Conservation (phyloP, 441 rosid genomes). For the Eutrema salsugineum region DNA sequence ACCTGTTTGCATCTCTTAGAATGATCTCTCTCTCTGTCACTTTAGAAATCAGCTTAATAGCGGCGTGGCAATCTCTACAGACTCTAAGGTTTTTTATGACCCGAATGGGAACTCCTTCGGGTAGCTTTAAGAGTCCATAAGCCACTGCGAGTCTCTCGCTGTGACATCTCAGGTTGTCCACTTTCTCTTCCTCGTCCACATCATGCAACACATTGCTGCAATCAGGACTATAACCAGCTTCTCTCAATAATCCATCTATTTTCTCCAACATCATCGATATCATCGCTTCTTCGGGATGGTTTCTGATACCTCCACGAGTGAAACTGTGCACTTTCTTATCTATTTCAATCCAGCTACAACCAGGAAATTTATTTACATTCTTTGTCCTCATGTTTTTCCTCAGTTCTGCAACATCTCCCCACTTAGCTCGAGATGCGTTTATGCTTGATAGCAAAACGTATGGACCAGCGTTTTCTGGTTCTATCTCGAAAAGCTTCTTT, state of each 20-base stretch:
- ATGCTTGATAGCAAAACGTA: constrained; percentile 60
- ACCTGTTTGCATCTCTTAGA: constrained; percentile 66
- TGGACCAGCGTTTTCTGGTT: constrained; percentile 64
- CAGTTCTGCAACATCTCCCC: constrained; percentile 48
- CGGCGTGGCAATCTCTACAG: constrained; percentile 68
- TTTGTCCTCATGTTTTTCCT: constrained; percentile 47
- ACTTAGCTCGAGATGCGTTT: constrained; percentile 60
- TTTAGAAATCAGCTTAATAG: constrained; percentile 57
- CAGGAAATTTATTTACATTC: constrained; percentile 54
- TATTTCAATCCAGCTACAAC: constrained; percentile 68
- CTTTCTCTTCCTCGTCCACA: constrained; percentile 72
- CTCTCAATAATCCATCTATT: constrained; percentile 46
- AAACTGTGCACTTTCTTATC: constrained; percentile 60
- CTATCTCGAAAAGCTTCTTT: constrained; percentile 50
- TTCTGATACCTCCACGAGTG: constrained; percentile 41
- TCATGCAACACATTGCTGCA: constrained; percentile 61
- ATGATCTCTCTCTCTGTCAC: constrained; percentile 58
- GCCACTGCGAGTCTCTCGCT: constrained; percentile 70
- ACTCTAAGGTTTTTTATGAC: constrained; percentile 71
- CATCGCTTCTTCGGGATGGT: constrained; percentile 49
- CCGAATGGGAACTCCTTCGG: constrained; percentile 55
- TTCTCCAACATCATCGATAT: constrained; percentile 48
- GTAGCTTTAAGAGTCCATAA: constrained; percentile 64
- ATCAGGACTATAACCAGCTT: constrained; percentile 68
- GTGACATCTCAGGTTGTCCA: constrained; percentile 49